phyloP scores from a whole-genome alignment of 148 eudicot species.

The Pharnaceum exiguum region DNA sequence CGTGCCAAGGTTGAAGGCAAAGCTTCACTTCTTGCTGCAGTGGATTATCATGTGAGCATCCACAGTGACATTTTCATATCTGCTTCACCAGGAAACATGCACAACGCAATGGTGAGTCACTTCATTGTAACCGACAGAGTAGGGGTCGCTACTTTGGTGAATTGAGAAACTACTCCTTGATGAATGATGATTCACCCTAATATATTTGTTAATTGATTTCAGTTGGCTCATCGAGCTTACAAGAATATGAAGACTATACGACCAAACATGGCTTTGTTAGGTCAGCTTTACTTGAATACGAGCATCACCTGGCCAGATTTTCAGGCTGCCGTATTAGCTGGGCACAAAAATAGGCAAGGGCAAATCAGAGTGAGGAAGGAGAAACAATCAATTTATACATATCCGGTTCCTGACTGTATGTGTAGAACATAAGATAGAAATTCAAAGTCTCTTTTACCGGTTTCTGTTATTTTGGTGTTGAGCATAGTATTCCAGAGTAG shows the following conservation, averaged over 20 bases:
- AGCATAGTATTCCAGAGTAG: no score
- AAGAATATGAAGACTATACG: conserved; percentile 77
- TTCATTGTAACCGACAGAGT: background rate
- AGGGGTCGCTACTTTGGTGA: background rate
- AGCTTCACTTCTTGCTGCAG: conserved; percentile 89
- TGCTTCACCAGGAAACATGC: conserved; percentile 99
- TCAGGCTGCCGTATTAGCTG: conserved; percentile 47
- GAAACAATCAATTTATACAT: conserved; percentile 84
- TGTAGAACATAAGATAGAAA: conserved; percentile 43
- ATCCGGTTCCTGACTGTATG: conserved; percentile 96
- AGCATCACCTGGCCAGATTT: conserved; percentile 72
- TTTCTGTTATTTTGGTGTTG: no score
- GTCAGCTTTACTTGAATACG: conserved; percentile 72
- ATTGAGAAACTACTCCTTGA: background rate
- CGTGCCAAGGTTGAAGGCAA: conserved; percentile 65
- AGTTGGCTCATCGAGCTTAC: conserved; percentile 86
- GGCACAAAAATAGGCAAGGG: conserved; percentile 83
- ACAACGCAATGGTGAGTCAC: conserved; percentile 82
- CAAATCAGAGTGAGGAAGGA: conserved; percentile 43
- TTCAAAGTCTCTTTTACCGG: no score
- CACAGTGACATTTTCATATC: conserved; percentile 88
- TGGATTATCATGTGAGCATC: conserved; percentile 94
- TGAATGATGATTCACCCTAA: background rate
- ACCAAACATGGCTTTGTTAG: conserved; percentile 75
- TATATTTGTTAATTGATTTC: conserved; percentile 5